Percentiles rank a stretch among this genome's conserved stretches.
Conservation (phyloP, 2,329 filamentous ascomycete genomes). For the Cercospora janseana region DNA sequence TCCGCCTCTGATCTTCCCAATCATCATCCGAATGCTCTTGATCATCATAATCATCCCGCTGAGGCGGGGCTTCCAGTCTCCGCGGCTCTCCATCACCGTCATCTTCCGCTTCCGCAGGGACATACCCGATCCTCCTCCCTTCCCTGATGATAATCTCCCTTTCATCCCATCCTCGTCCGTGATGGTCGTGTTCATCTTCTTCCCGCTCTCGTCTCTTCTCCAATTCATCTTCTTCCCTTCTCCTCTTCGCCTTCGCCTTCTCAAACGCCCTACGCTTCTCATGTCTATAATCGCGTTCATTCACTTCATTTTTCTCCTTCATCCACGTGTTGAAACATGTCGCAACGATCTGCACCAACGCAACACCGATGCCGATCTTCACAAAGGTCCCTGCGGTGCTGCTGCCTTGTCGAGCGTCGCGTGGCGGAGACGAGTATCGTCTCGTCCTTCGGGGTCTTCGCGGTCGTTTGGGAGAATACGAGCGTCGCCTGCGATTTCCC, state of each 20-base stretch:
- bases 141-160: constrained; percentile 17
- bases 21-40: constrained; percentile 8
- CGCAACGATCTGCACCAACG: constrained; percentile 14
- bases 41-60: constrained; percentile 10
- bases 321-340: constrained; percentile 15
- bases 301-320: constrained; percentile 14
- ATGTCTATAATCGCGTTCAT: constrained; percentile 10
- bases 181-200: constrained; percentile 26
- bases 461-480: constrained; percentile 7
- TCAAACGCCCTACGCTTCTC: constrained; percentile 20
- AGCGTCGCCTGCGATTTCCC: constrained; percentile 13
- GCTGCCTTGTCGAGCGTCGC: constrained; percentile 11
- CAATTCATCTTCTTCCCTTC: constrained; percentile 14
- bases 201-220: constrained; percentile 28
- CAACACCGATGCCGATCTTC: constrained; percentile 16
- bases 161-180: constrained; percentile 9
- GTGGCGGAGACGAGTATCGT: constrained; percentile 14
- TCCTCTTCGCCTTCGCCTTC: constrained; percentile 19
- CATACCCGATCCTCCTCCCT: constrained; percentile 15
- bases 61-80: constrained; percentile 10
- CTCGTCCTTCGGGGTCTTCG: constrained; percentile 4
- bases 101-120: constrained; percentile 8
- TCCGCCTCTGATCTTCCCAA: constrained; percentile 11
- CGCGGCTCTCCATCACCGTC: constrained; percentile 11
- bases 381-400: constrained; percentile 15